A percentile compares a stretch with the other conserved stretches of the same genome.
phyloP scores from a whole-genome alignment of 192 early-diverging fungal species.

The Podila epicladia region DNA sequence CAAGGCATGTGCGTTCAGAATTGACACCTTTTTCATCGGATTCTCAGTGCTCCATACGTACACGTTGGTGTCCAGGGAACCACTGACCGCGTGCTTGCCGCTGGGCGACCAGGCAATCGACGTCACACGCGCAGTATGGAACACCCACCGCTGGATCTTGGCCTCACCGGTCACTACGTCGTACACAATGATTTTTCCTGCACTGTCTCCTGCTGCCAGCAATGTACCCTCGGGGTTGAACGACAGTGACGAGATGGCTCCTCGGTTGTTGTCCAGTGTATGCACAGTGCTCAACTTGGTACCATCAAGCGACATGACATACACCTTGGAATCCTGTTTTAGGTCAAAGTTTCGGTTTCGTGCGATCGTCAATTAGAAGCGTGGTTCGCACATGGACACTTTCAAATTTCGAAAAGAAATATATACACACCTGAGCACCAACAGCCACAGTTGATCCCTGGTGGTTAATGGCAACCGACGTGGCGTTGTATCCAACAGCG shows the following conservation, averaged over 20 bases:
- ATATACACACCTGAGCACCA: slow-evolving; percentile 66
- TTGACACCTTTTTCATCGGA: slow-evolving; percentile 78
- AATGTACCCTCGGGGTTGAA: slow-evolving; percentile 79
- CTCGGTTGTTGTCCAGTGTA: slow-evolving; percentile 56
- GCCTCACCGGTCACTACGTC: slow-evolving; percentile 61
- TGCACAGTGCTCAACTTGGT: slow-evolving; percentile 40
- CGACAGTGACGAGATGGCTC: slow-evolving; percentile 81
- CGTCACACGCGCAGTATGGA: slow-evolving; percentile 90
- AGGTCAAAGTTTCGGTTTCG: neutral
- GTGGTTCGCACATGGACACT: no score
- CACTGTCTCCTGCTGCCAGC: slow-evolving; percentile 84
- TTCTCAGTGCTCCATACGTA: slow-evolving; percentile 89
- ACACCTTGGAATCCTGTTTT: slow-evolving; percentile 69
- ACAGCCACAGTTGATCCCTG: slow-evolving; percentile 65
- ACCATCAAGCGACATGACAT: slow-evolving; percentile 66
- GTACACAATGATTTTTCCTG: slow-evolving; percentile 83
- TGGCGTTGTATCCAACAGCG: slow-evolving; percentile 58
- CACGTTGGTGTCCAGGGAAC: slow-evolving; percentile 89
- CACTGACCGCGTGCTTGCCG: slow-evolving; percentile 77
- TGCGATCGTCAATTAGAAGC: no score
- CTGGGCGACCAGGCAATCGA: slow-evolving; percentile 83
- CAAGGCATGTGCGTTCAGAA: slow-evolving; percentile 85
- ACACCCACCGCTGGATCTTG: slow-evolving; percentile 81
- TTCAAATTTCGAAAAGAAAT: neutral
- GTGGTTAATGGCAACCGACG: slow-evolving; percentile 63